Percentiles rank a stretch among this genome's conserved stretches.
phyloP scores from a whole-genome alignment of 2,329 filamentous ascomycete species.

The Paracoccidioides brasiliensis region DNA sequence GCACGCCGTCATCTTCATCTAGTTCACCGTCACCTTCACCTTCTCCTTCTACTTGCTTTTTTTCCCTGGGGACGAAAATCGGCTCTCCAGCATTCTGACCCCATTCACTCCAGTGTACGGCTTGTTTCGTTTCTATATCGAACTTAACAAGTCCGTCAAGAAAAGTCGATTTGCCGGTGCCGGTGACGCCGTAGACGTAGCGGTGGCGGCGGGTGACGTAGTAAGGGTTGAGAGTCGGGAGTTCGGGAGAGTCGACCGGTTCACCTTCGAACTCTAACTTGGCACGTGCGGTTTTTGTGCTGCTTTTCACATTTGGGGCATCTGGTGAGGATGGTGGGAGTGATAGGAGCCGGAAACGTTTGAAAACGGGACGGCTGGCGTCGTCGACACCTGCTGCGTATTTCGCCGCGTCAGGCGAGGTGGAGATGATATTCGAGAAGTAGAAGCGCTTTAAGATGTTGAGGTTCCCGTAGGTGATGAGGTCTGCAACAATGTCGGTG shows the following conservation, averaged over 20 bases:
- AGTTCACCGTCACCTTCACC: slow-evolving; percentile 12
- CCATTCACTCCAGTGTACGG: slow-evolving; percentile 33
- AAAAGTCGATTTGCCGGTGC: slow-evolving; percentile 36
- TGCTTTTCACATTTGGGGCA: background rate
- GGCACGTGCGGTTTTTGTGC: slow-evolving; percentile 8
- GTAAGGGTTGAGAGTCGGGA: slow-evolving; percentile 39
- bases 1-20: slow-evolving; percentile 40
- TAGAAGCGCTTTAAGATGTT: slow-evolving; percentile 56
- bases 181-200: slow-evolving; percentile 37
- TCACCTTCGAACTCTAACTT: slow-evolving; percentile 18
- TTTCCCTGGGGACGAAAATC: slow-evolving; percentile 34
- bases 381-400: slow-evolving; percentile 29
- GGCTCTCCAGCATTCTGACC: slow-evolving; percentile 42
- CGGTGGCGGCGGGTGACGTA: slow-evolving; percentile 34
- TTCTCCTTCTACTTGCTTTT: slow-evolving; percentile 15
- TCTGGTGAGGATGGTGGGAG: slow-evolving; percentile 14
- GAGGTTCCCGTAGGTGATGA: slow-evolving; percentile 49
- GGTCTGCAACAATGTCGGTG: slow-evolving; percentile 50
- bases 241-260: slow-evolving; percentile 25
- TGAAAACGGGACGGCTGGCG: slow-evolving; percentile 14
- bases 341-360: slow-evolving; percentile 27
- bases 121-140: slow-evolving; percentile 33
- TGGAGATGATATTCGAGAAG: slow-evolving; percentile 53
- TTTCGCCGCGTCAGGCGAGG: slow-evolving; percentile 36
- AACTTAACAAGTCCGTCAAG: slow-evolving; percentile 42